Evolutionary conservation across 1,139 yeast species (phyloP).

Genomic region (Magnusiomyces fungicola): DNA sequence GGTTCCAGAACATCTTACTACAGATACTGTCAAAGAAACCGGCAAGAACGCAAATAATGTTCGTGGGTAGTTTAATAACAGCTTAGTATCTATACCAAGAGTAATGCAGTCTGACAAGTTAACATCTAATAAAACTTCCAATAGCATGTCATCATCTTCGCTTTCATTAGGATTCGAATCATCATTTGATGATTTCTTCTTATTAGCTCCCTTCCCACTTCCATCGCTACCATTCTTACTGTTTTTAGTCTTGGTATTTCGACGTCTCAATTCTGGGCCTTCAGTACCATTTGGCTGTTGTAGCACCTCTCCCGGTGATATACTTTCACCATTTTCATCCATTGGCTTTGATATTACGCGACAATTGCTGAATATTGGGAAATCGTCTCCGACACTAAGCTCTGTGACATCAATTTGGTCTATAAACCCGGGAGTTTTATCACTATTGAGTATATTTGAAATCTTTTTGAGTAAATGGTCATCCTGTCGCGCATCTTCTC

Average conservation of each 20-base stretch:
- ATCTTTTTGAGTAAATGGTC: slow-evolving; percentile 79
- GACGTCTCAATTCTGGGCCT: too few species aligned
- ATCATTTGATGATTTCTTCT: slow-evolving; percentile 25
- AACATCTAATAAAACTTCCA: slow-evolving; percentile 88
- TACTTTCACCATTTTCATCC: too few species aligned
- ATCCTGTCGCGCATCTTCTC: slow-evolving; percentile 76
- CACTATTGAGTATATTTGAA: slow-evolving; percentile 44
- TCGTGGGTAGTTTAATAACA: slow-evolving; percentile 77
- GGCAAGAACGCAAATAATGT: slow-evolving; percentile 77
- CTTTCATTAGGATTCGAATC: not conserved
- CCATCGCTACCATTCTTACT: not conserved
- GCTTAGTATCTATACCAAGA: slow-evolving; percentile 76
- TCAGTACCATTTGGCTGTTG: too few species aligned
- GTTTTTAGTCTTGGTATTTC: not conserved
- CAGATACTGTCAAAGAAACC: slow-evolving; percentile 72
- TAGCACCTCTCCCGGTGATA: too few species aligned
- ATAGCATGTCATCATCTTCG: slow-evolving; percentile 26
- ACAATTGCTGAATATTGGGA: slow-evolving; percentile 92
- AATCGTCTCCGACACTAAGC: slow-evolving; percentile 89
- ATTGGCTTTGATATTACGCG: slow-evolving; percentile 43
- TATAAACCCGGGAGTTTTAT: slow-evolving; percentile 67
- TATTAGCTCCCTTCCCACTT: too few species aligned
- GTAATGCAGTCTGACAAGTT: slow-evolving; percentile 87
- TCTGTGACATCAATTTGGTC: slow-evolving; percentile 77
- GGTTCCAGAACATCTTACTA: slow-evolving; percentile 90